Percentiles rank a stretch among this genome's conserved stretches.
Evolutionary conservation across 2,329 filamentous ascomycete genomes (phyloP).

Genomic region (Magnaporthiopsis incrustans): DNA sequence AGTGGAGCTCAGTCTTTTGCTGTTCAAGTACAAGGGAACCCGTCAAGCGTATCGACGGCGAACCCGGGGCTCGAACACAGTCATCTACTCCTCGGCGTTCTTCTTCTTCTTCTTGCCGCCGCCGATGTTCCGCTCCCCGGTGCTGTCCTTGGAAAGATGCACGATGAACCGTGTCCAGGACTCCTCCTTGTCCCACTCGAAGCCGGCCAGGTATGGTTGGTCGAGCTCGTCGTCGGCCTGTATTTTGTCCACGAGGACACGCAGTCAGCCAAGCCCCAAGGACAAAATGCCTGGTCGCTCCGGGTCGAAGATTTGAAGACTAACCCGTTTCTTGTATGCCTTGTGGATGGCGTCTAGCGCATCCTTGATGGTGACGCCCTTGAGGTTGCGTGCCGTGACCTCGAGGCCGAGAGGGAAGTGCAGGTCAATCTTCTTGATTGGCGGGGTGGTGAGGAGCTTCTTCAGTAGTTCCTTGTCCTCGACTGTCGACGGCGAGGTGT

Average conservation of each 20-base stretch:
- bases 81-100: slow-evolving; percentile 31
- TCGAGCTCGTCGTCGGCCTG: slow-evolving; percentile 90
- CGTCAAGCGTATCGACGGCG: neutral
- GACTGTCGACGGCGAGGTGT: slow-evolving; percentile 68
- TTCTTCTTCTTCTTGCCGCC: slow-evolving; percentile 62
- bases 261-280: slow-evolving; percentile 1
- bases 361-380: slow-evolving; percentile 96
- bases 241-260: neutral
- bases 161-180: slow-evolving; percentile 83
- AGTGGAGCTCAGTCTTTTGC: neutral
- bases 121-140: slow-evolving; percentile 28
- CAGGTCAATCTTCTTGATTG: slow-evolving; percentile 89
- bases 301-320: slow-evolving; percentile 19
- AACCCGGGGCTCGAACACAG: neutral
- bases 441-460: slow-evolving; percentile 69
- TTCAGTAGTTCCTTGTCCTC: slow-evolving; percentile 83
- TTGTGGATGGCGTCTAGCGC: slow-evolving; percentile 93
- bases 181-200: slow-evolving; percentile 94
- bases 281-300: neutral
- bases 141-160: slow-evolving; percentile 65
- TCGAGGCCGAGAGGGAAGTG: slow-evolving; percentile 83
- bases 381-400: slow-evolving; percentile 82
- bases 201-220: slow-evolving; percentile 78
- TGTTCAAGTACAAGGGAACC: neutral
- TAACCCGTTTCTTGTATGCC: slow-evolving; percentile 90